Percentiles rank a stretch among this genome's conserved stretches.
Conservation (phyloP, 331 rosid genomes). For the Telfairia occidentalis region DNA sequence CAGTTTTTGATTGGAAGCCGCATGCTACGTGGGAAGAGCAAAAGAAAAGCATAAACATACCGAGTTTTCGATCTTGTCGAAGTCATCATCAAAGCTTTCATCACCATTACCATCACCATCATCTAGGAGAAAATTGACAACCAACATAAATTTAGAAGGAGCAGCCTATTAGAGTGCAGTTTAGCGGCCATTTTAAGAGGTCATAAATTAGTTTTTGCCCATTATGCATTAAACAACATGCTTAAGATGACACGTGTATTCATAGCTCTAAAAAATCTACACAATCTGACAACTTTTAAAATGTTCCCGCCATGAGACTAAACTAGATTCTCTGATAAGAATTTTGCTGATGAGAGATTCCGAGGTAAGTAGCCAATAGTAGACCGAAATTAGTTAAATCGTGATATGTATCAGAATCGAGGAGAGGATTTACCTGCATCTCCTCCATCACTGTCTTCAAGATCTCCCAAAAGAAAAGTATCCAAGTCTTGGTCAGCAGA, state of each 20-base stretch:
- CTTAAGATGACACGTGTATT: not conserved
- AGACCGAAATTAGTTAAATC: not conserved
- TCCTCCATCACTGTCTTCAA: slow-evolving; percentile 90
- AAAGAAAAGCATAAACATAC: slow-evolving; percentile 28
- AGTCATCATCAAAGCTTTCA: slow-evolving; percentile 75
- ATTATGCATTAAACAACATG: not conserved
- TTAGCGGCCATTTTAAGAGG: not conserved
- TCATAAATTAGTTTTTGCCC: not conserved
- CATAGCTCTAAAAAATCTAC: not conserved
- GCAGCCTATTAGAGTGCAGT: not conserved
- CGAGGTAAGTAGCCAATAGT: not conserved
- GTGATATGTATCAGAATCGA: not conserved
- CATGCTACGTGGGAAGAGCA: not conserved
- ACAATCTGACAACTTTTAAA: not conserved
- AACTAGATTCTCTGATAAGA: not conserved
- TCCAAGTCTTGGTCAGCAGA: slow-evolving; percentile 86
- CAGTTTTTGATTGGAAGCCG: not conserved
- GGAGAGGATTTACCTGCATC: slow-evolving; percentile 47
- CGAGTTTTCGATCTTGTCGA: slow-evolving; percentile 83
- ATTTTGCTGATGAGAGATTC: not conserved
- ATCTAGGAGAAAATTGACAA: slow-evolving; percentile 28
- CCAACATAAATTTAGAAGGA: not conserved
- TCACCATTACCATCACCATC: slow-evolving; percentile 51
- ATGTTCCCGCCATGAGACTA: not conserved
- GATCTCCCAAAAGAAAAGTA: slow-evolving; percentile 93